These are phyloP conservation scores for Davidsoniella eucalypti DNA, from an alignment of 2,329 filamentous ascomycete genomes.

Conservation along the genomic window DNA sequence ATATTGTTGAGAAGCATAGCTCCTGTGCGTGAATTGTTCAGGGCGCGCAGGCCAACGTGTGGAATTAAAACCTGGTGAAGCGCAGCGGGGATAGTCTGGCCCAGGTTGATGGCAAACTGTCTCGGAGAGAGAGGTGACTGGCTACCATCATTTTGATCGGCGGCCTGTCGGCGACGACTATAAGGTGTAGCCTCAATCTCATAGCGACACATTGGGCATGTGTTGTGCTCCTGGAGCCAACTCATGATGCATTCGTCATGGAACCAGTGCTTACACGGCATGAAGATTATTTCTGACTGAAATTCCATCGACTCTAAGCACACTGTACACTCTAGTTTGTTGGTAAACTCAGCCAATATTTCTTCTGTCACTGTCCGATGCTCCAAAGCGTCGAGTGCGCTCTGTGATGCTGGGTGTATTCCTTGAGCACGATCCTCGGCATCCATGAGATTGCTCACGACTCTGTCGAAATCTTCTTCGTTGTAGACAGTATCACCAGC, in stretches of 20 bases:
- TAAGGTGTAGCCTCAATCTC: conserved; percentile 26
- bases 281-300: conserved; percentile 54
- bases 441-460: conserved; percentile 81
- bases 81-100: no score
- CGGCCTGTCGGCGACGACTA: no score
- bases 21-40: no score
- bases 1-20: no score
- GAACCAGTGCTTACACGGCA: conserved; percentile 92
- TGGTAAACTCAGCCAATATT: conserved; percentile 37
- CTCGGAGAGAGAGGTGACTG: no score
- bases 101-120: no score
- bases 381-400: conserved; percentile 57
- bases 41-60: no score
- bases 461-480: conserved; percentile 76
- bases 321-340: conserved; percentile 64
- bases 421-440: conserved; percentile 60
- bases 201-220: conserved; percentile 67
- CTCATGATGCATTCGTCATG: conserved; percentile 65
- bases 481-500: conserved; percentile 74
- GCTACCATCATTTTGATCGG: no score
- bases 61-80: no score
- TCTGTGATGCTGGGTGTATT: conserved; percentile 61
- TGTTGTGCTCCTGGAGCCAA: conserved; percentile 84
- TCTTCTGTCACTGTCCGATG: conserved; percentile 52
- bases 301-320: conserved; percentile 75